Percentiles rank a stretch among this genome's conserved stretches.
phyloP scores from a whole-genome alignment of 169 alveolate species.

The Cryptosporidium ryanae region DNA sequence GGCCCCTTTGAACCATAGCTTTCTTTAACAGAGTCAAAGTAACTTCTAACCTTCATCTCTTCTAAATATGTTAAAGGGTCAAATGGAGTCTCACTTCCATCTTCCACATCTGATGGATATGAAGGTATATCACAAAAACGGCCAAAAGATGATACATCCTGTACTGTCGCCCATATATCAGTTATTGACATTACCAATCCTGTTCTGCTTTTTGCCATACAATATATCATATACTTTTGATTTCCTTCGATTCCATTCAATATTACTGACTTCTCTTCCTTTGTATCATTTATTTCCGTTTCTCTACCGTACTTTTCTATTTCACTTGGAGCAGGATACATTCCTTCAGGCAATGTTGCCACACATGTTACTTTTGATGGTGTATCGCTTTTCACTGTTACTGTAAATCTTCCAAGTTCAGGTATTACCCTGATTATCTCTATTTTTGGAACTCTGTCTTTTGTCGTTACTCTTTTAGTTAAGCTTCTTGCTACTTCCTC shows the following conservation, averaged over 20 bases:
- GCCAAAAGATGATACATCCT: slow-evolving; percentile 79
- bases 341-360: slow-evolving; percentile 79
- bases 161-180: slow-evolving; percentile 79
- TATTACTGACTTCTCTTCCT: slow-evolving; percentile 53
- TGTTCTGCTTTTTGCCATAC: slow-evolving; percentile 76
- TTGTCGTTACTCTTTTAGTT: slow-evolving; percentile 65
- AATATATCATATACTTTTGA: slow-evolving; percentile 78
- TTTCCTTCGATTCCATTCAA: slow-evolving; percentile 79
- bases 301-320: slow-evolving; percentile 77
- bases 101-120: slow-evolving; percentile 72
- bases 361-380: slow-evolving; percentile 80
- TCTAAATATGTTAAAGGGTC: slow-evolving; percentile 80
- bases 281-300: slow-evolving; percentile 63
- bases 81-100: slow-evolving; percentile 76
- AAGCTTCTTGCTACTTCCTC: slow-evolving; percentile 44
- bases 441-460: slow-evolving; percentile 77
- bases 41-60: slow-evolving; percentile 79
- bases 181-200: slow-evolving; percentile 77
- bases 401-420: slow-evolving; percentile 75
- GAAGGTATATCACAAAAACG: slow-evolving; percentile 80
- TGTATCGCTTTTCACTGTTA: slow-evolving; percentile 76
- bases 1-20: slow-evolving; percentile 76
- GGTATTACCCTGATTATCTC: slow-evolving; percentile 70
- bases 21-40: slow-evolving; percentile 76
- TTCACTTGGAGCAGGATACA: slow-evolving; percentile 77